Evolutionary conservation across 805 yeast genomes (phyloP), one percentile per base, ranked within the genome.

Genomic region (Ogataea naganishii): DNA sequence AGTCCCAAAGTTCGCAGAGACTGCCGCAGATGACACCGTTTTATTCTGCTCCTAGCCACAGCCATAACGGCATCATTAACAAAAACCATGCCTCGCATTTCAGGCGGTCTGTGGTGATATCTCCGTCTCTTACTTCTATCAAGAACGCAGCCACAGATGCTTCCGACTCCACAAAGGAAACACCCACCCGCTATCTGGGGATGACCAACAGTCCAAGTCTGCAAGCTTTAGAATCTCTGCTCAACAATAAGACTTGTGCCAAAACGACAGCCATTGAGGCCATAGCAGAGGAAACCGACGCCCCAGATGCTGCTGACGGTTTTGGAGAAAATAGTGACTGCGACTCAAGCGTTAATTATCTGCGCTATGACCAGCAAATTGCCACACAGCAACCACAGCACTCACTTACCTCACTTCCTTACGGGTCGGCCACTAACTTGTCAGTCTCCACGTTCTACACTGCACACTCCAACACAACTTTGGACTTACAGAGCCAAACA

Each of bases 121-220:
- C 61, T 0, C 53, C 56, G 0, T 57, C 62, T 4, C 37, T 51
- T 35, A 44, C 44, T 26, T 46, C 53, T 10, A 36, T 52, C 6
- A 22, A 24, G 3, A 16, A 29, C 6, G 20, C 30, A 20, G 8
- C 27, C n/a, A 14, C 23, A 7, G 13, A 4, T 11, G 14, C 14
- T 8, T 27, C 26, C 3, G 19, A 23, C 8, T 14, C 26, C n/a
- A 27, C 29, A 6, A 22, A 31, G 16, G 60, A 53, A 32, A 47
- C 41, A 5, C 60, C 60, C 14, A 55, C 60, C 7, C 37, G 26
- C 16, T 39, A 37, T 20, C 35, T 55, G 8, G 56, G 55, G 3
- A 47, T 58, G 45, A 39, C 49, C 2, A 50, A 46, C 21, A 56
- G 62, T 35, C 64, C 64, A 16, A 56, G 62, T 34, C 40, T 58